phyloP scores from a whole-genome alignment of 148 eudicot genomes.

The Silene latifolia region DNA sequence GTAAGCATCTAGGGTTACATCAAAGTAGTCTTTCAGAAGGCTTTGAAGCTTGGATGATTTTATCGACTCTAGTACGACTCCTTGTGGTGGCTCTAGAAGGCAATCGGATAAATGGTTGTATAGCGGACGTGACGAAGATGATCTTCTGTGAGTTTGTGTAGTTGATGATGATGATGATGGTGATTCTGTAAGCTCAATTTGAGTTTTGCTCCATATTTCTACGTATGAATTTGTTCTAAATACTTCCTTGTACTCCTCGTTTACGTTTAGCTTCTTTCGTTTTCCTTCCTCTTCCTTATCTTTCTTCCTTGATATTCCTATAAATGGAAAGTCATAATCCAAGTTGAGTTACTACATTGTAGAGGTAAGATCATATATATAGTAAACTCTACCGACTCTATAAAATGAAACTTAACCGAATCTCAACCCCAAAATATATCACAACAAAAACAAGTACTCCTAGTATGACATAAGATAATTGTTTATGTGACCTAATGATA shows the following conservation, averaged over 20 bases:
- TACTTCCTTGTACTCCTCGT: constrained; percentile 44
- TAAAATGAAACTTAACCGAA: too few species aligned
- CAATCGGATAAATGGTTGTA: constrained; percentile 34
- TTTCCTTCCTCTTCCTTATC: constrained; percentile 19
- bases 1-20: constrained; percentile 51
- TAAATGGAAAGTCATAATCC: not conserved
- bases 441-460: too few species aligned
- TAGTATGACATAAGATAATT: too few species aligned
- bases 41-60: constrained; percentile 34
- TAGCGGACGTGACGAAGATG: constrained; percentile 10
- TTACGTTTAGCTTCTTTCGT: constrained; percentile 29
- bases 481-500: too few species aligned
- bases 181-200: constrained; percentile 24
- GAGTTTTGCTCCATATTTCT: constrained; percentile 40
- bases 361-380: too few species aligned
- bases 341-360: not conserved
- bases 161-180: not conserved
- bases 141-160: not conserved
- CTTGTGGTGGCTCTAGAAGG: constrained; percentile 57
- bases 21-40: constrained; percentile 52
- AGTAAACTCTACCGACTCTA: too few species aligned
- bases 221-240: constrained; percentile 38
- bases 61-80: constrained; percentile 32
- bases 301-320: constrained; percentile 31
- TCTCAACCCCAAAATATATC: too few species aligned